These are phyloP conservation scores for Coffea eugenioides DNA, from an alignment of 257 asterid genomes.

Conservation along the genomic window DNA sequence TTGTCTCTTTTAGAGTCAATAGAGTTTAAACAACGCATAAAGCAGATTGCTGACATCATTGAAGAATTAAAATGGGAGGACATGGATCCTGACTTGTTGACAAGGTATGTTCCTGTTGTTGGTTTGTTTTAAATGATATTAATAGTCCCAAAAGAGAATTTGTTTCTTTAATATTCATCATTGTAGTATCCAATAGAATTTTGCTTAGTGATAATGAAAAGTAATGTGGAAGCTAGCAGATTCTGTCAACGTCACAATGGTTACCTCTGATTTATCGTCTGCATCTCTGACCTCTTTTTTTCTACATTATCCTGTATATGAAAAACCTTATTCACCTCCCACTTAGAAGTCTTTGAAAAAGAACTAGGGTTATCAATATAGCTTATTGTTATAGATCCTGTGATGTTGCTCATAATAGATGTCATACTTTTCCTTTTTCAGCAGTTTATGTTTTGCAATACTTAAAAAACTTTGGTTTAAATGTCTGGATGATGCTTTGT, in stretches of 20 bases:
- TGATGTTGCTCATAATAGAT: neutral
- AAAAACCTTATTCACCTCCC: neutral
- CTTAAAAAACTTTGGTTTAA: slow-evolving; percentile 12
- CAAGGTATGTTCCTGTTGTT: slow-evolving; percentile 51
- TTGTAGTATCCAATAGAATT: neutral
- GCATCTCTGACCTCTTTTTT: neutral
- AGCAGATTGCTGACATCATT: slow-evolving; percentile 74
- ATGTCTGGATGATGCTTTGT: slow-evolving; percentile 2
- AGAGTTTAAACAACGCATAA: slow-evolving; percentile 89
- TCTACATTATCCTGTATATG: neutral
- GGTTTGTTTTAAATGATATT: neutral
- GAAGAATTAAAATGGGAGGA: slow-evolving; percentile 87
- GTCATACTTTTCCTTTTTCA: slow-evolving; percentile 3
- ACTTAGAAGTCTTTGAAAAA: neutral
- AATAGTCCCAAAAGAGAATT: neutral
- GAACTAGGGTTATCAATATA: neutral
- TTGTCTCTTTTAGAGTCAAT: slow-evolving; percentile 88
- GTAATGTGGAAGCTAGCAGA: neutral
- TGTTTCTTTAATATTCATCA: neutral
- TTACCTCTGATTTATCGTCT: neutral
- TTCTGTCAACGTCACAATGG: neutral
- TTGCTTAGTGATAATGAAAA: neutral
- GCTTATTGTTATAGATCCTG: neutral
- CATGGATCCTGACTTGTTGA: slow-evolving; percentile 80
- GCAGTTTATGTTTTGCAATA: slow-evolving; percentile 1